These are phyloP conservation scores for Cyclospora cayetanensis DNA, from an alignment of 169 alveolate genomes.

Conservation along the genomic window DNA sequence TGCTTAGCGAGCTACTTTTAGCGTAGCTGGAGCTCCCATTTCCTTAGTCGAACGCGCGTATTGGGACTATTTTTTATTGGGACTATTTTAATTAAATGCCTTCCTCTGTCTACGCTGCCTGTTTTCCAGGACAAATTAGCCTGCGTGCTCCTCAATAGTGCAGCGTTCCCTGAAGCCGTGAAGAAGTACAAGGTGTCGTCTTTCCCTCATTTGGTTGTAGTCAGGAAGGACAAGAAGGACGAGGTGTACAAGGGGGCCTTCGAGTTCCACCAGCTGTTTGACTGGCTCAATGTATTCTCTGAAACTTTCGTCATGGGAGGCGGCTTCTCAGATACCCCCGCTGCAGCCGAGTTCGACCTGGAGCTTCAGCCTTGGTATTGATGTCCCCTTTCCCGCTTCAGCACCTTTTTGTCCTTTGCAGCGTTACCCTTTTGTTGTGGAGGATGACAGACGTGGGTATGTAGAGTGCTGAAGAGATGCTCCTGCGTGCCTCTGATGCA, in stretches of 20 bases:
- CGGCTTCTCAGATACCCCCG: constrained; percentile 85
- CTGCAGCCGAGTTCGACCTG: constrained; percentile 34
- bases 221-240: constrained; percentile 85
- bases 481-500: constrained; percentile 66
- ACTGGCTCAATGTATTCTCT: constrained; percentile 95
- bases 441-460: not conserved
- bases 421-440: not conserved
- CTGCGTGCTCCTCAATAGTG: constrained; percentile 13
- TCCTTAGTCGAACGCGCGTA: no score
- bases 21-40: no score
- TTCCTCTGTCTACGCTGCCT: not conserved
- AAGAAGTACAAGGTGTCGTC: constrained; percentile 87
- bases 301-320: constrained; percentile 97
- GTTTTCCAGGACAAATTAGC: constrained; percentile 63
- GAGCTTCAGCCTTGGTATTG: constrained; percentile 61
- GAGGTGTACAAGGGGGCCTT: constrained; percentile 91
- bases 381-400: no score
- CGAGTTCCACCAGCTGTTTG: constrained; percentile 88
- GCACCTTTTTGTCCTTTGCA: no score
- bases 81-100: no score
- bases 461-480: not conserved
- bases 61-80: no score
- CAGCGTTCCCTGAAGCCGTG: constrained; percentile 82
- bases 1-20: no score
- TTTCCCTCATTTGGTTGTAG: constrained; percentile 89